Conservation (phyloP, 2,329 filamentous ascomycete genomes). For the Ceratocystis albifundus region DNA sequence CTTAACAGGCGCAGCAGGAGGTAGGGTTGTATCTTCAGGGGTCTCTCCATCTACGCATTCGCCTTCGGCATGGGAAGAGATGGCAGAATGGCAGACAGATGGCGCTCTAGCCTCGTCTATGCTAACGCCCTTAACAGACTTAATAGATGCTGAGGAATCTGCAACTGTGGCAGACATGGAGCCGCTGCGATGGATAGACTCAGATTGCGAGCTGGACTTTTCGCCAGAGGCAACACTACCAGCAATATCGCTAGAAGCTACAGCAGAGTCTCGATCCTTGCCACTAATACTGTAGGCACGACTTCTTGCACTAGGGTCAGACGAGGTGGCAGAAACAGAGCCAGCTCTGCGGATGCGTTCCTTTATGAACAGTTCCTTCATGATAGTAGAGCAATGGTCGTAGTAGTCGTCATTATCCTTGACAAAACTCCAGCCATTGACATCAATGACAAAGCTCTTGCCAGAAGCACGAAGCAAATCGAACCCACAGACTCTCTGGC, state of each 20-base stretch:
- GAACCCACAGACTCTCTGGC: slow-evolving; percentile 90
- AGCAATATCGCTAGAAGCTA: slow-evolving; percentile 2
- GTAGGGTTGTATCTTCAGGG: slow-evolving; percentile 22
- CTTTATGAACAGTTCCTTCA: slow-evolving; percentile 76
- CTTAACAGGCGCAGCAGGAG: slow-evolving; percentile 60
- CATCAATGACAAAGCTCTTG: slow-evolving; percentile 94
- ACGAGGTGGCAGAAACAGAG: slow-evolving; percentile 39
- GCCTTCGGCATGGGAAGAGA: slow-evolving; percentile 30
- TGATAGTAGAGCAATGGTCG: slow-evolving; percentile 73
- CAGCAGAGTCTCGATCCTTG: not conserved
- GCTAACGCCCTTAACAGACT: slow-evolving; percentile 14
- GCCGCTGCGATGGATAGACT: slow-evolving; percentile 9
- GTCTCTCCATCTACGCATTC: slow-evolving; percentile 3
- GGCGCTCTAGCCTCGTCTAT: slow-evolving; percentile 28
- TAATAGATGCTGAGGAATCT: slow-evolving; percentile 17
- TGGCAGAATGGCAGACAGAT: slow-evolving; percentile 32
- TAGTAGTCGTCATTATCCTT: slow-evolving; percentile 99
- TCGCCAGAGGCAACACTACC: not conserved
- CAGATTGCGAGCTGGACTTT: slow-evolving; percentile 1
- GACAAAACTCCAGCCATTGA: slow-evolving; percentile 99
- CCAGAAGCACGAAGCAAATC: slow-evolving; percentile 79
- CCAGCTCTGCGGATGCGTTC: slow-evolving; percentile 55
- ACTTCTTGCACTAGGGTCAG: slow-evolving; percentile 28
- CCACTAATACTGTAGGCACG: not conserved
- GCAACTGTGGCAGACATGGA: slow-evolving; percentile 10